Evolutionary conservation across 208 protist genomes (phyloP), one percentile per base, ranked within the genome.

Genomic region (Strigomonas galati): DNA sequence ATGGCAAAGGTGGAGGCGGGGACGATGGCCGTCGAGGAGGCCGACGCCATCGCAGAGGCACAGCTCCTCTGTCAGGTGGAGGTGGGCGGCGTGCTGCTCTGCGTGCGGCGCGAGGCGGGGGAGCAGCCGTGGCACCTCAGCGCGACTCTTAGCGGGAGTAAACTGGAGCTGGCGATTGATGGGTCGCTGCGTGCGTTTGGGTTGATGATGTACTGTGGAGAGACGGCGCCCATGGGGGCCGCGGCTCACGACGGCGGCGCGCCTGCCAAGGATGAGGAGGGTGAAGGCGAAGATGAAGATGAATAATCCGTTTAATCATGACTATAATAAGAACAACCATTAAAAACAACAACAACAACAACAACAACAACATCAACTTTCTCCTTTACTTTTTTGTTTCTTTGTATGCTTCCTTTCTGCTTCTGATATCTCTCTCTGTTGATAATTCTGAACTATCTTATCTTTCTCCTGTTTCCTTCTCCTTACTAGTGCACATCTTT

Each of bases 151-250:
- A 94, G 79, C 53, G 64, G 61, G 30, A 74, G 76, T 68, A 96
- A 96, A 67, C 61, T 96, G 35, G 91, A 96, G 69, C 53, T 96
- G 10, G 84, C 88, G 0, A 76, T 96, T 23, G 91, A 94, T 54
- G 81, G 60, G 27, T 91, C 87, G 21, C 72, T 96, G 40, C 84
- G 89, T 32, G 70, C 79, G 15, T 94, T 92, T 63, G 87, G 80
- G 14, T 73, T 94, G 56, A 80, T 96, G 75, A 62, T 77, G 19
- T 93, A 84, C 76, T 81, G 85, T 4, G 81, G 69, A 61, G 72
- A 82, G n/a, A 65, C 69, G 56, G 60, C 67, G 0, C 35, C 75
- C 23, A 65, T 67, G 59, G 53, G 62, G 35, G 61, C 48, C 1
- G 52, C 44, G 14, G n/a, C 59, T 62, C n/a, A 0, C 31, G 28